These are phyloP conservation scores for Penicillium cinerascens DNA, from an alignment of 495 filamentous ascomycete species.

Conservation along the genomic window DNA sequence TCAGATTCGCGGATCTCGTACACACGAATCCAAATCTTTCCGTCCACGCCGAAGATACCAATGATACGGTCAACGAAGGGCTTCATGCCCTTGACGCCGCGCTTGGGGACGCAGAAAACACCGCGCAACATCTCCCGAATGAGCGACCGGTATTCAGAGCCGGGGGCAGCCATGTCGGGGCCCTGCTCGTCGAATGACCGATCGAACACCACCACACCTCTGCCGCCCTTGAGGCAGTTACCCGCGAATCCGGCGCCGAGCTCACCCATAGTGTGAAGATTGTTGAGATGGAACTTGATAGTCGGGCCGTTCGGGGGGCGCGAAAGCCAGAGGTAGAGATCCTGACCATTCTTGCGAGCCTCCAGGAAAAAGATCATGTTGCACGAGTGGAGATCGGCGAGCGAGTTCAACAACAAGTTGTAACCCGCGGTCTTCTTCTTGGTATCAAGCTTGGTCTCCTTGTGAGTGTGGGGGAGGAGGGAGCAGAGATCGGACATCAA, in stretches of 20 bases:
- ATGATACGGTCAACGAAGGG: slow-evolving; percentile 96
- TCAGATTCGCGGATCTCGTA: slow-evolving; percentile 92
- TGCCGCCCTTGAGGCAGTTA: slow-evolving; percentile 91
- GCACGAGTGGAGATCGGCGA: slow-evolving; percentile 97
- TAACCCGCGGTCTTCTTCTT: slow-evolving; percentile 72
- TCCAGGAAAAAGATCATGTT: slow-evolving; percentile 98
- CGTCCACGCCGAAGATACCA: slow-evolving; percentile 86
- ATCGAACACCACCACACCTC: slow-evolving; percentile 95
- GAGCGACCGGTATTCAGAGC: slow-evolving; percentile 43
- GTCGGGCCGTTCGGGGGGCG: slow-evolving; percentile 95
- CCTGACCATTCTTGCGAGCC: slow-evolving; percentile 82
- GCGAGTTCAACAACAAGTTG: slow-evolving; percentile 88
- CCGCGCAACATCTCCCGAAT: slow-evolving; percentile 76
- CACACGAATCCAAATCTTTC: slow-evolving; percentile 93
- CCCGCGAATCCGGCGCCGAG: slow-evolving; percentile 81
- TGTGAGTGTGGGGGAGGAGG: slow-evolving; percentile 85
- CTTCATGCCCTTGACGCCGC: slow-evolving; percentile 77
- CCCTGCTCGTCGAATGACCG: slow-evolving; percentile 69
- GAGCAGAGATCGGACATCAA: slow-evolving; percentile 84
- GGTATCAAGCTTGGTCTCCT: slow-evolving; percentile 94
- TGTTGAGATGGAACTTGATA: slow-evolving; percentile 62
- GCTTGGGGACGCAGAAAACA: slow-evolving; percentile 88
- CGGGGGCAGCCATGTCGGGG: slow-evolving; percentile 39
- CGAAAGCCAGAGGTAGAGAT: slow-evolving; percentile 90
- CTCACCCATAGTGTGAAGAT: slow-evolving; percentile 92